Evolutionary conservation across 345 rosid genomes (phyloP).

Genomic region (Boechera stricta): DNA sequence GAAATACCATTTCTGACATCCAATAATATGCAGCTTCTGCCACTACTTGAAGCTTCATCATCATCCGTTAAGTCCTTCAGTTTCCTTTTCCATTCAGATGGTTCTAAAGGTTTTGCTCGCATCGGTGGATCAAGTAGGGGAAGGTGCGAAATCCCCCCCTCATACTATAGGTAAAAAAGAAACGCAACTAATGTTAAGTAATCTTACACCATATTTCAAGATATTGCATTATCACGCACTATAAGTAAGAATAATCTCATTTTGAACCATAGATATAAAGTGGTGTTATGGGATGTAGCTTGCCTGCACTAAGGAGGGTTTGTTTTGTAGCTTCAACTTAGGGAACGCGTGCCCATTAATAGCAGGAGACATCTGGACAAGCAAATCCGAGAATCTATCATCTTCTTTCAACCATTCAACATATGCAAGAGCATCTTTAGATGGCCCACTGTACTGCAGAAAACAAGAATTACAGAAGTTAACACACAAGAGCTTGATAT

Average conservation of each 20-base stretch:
- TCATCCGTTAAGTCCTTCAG: conserved; percentile 51
- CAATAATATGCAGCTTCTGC: conserved; percentile 58
- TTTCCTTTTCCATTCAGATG: conserved; percentile 84
- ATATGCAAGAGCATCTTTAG: conserved; percentile 73
- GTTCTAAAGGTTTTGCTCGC: conserved; percentile 77
- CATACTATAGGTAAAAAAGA: conserved; percentile 55
- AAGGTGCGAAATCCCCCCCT: conserved; percentile 83
- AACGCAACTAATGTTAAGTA: background rate
- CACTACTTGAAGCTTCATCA: conserved; percentile 40
- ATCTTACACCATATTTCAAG: conserved; percentile 18
- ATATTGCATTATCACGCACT: background rate
- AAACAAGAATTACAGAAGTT: conserved; percentile 18
- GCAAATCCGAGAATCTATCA: conserved; percentile 66
- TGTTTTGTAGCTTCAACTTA: conserved; percentile 80
- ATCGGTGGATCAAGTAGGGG: conserved; percentile 75
- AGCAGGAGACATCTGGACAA: conserved; percentile 89
- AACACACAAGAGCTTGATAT: conserved; percentile 17
- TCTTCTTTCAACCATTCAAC: conserved; percentile 81
- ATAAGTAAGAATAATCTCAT: background rate
- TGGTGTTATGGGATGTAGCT: conserved; percentile 36
- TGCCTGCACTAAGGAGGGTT: conserved; percentile 91
- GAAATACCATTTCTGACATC: conserved; percentile 89
- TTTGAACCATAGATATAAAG: background rate
- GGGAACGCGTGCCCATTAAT: conserved; percentile 82
- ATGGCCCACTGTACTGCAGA: conserved; percentile 93